Percentiles rank a stretch among this genome's conserved stretches.
Conservation (phyloP, 768 basidiomycete genomes). For the Xerocomellus chrysenteron region DNA sequence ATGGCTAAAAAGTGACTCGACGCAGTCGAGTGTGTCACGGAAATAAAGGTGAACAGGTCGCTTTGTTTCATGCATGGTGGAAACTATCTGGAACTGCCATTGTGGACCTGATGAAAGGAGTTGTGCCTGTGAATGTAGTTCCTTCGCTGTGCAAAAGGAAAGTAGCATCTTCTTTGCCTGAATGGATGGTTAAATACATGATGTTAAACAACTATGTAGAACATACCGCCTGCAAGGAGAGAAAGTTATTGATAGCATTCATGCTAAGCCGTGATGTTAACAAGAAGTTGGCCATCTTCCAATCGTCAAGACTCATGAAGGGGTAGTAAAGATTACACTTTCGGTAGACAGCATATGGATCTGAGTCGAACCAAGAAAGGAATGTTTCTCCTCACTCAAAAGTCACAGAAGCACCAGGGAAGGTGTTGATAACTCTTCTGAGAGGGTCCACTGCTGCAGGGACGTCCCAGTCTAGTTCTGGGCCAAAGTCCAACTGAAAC, state of each 20-base stretch:
- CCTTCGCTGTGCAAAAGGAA: neutral
- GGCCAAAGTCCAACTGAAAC: too few species aligned
- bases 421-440: neutral
- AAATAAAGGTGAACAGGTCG: neutral
- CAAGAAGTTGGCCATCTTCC: neutral
- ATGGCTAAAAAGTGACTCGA: neutral
- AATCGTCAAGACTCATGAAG: neutral
- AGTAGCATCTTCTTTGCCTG: neutral
- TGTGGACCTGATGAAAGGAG: neutral
- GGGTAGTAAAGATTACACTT: neutral
- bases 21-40: neutral
- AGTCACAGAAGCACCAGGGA: neutral
- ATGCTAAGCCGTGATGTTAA: neutral
- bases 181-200: neutral
- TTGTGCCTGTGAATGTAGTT: neutral
- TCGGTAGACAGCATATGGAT: neutral
- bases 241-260: too few species aligned
- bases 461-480: too few species aligned
- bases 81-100: neutral
- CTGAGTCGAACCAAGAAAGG: neutral
- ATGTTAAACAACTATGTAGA: neutral
- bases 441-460: too few species aligned
- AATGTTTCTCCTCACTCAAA: too few species aligned
- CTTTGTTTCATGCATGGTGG: neutral
- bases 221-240: neutral